Conservation (phyloP, 2,329 filamentous ascomycete genomes). For the Venturia asperata region DNA sequence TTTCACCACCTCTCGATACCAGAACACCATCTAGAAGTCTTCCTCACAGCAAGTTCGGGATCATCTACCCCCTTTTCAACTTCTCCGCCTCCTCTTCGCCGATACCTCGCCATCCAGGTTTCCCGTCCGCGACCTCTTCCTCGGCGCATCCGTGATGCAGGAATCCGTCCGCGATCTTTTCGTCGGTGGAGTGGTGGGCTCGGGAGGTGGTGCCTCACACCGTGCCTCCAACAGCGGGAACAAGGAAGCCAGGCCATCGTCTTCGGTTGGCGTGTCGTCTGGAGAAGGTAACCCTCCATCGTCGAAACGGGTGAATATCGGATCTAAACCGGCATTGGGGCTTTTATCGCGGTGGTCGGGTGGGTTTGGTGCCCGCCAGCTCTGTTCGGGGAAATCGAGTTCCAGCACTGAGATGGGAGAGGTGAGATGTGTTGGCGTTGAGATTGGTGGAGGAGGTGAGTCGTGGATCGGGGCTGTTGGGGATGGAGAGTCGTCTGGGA, state of each 20-base stretch:
- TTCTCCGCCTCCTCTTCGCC: neutral
- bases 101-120: neutral
- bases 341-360: neutral
- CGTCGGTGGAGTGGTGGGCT: neutral
- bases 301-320: neutral
- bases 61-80: neutral
- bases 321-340: neutral
- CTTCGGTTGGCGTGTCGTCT: neutral
- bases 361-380: no score
- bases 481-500: neutral
- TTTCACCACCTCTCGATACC: no score
- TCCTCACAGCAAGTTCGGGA: no score
- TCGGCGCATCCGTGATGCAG: neutral
- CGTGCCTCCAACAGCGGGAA: neutral
- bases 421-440: neutral
- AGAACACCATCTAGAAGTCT: no score
- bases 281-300: neutral
- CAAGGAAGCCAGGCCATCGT: neutral
- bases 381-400: neutral
- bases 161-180: neutral
- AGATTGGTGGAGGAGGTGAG: neutral
- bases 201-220: neutral
- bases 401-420: neutral
- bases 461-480: neutral
- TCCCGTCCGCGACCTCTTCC: neutral